Evolutionary conservation across 805 yeast genomes (phyloP), one percentile per base, ranked within the genome.

Genomic region (Novakomyces olei): DNA sequence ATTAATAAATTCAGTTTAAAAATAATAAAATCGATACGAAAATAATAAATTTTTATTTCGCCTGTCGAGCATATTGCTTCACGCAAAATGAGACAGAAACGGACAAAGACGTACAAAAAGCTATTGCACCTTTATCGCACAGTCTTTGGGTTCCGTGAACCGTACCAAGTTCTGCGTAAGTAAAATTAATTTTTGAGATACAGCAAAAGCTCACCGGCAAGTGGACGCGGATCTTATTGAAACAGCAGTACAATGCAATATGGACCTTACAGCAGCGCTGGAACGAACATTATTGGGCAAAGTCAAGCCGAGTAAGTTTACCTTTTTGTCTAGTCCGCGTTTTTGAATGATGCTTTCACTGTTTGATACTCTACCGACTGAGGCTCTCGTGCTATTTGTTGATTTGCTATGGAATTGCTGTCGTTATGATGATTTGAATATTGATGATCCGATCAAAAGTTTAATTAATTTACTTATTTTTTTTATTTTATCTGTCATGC

Each of bases 61-160:
- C n/a, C n/a, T n/a, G n/a, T n/a, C n/a, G n/a, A n/a, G n/a, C n/a
- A n/a, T n/a, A n/a, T n/a, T n/a, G n/a, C n/a, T n/a, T n/a, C n/a
- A 26, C 10, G 28, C 32, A 51, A 37, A 22, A 85, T 85, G 98
- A 80, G 92, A 63, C 94, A 85, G 57, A 85, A 83, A 54, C 66
- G 98, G 55, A 92, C 95, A 34, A 85, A 85, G 53, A 63, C 88
- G 1, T 88, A 88, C 54, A 72, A 85, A 51, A 85, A 85, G 60
- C 93, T 79, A 51, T 75, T 88, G 77, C 68, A 73, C 42, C 73
- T 78, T 35, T 75, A 80, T 44, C 65, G 67, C 42, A 77, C 80
- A 49, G 65, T 92, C 5, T 88, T 85, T 65, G 77, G 77, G 45
- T 88, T 88, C 61, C 68, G 93, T 50, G 81, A 76, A 40, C 98